These are phyloP conservation scores for Auriscalpium vulgare DNA, from an alignment of 768 basidiomycete genomes.

Conservation along the genomic window DNA sequence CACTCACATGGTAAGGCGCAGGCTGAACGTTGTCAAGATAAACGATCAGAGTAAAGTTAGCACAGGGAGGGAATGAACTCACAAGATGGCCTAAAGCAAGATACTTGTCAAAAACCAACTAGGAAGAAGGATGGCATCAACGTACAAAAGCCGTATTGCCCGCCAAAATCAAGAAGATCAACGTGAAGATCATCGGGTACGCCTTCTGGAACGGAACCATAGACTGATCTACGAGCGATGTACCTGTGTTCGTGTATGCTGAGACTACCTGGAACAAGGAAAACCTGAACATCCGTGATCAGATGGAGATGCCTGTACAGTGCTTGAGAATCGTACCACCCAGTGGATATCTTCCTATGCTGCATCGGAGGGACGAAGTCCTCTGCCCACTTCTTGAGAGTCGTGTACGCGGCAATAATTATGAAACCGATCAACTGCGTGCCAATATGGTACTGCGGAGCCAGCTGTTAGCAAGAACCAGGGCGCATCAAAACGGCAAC, in stretches of 20 bases:
- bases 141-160: conserved; percentile 93
- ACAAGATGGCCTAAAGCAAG: conserved; percentile 74
- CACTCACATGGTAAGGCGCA: conserved; percentile 80
- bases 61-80: conserved; percentile 25
- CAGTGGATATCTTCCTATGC: conserved; percentile 43
- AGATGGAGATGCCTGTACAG: neutral
- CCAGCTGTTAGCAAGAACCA: conserved; percentile 1
- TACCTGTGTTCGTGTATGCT: conserved; percentile 83
- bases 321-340: conserved; percentile 44
- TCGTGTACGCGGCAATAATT: conserved; percentile 77
- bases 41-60: neutral
- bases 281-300: conserved; percentile 46
- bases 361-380: conserved; percentile 56
- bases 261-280: conserved; percentile 80
- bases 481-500: conserved; percentile 21
- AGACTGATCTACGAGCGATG: conserved; percentile 79
- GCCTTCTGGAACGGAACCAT: conserved; percentile 90
- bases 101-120: conserved; percentile 1
- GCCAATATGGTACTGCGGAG: conserved; percentile 65
- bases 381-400: conserved; percentile 46
- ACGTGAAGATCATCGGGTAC: conserved; percentile 67
- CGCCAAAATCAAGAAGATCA: conserved; percentile 74
- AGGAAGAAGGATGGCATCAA: conserved; percentile 16
- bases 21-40: conserved; percentile 29
- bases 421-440: conserved; percentile 62